A percentile compares a stretch with the other conserved stretches of the same genome.
These are phyloP conservation scores for Fusarium verrucosum DNA, from an alignment of 2,329 filamentous ascomycete genomes.

Conservation along the genomic window DNA sequence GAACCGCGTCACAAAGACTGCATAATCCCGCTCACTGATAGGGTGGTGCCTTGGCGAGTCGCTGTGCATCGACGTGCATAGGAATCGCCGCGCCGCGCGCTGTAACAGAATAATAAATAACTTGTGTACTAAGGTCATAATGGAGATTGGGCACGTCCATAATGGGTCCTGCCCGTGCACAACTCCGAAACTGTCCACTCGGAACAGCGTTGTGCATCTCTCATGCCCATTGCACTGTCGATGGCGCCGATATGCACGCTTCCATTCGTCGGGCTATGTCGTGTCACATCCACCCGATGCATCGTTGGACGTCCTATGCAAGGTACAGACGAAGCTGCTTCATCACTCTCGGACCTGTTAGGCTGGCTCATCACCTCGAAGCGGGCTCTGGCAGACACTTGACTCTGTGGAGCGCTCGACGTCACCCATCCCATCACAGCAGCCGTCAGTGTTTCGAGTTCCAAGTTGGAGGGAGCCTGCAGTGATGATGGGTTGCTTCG, in stretches of 20 bases:
- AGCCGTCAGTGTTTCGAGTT: slow-evolving; percentile 14
- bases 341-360: slow-evolving; percentile 14
- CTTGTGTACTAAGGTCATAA: slow-evolving; percentile 16
- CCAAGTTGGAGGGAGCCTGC: slow-evolving; percentile 33
- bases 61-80: slow-evolving; percentile 34
- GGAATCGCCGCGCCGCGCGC: slow-evolving; percentile 34
- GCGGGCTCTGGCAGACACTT: slow-evolving; percentile 27
- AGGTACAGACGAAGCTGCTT: slow-evolving; percentile 42
- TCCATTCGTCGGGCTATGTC: slow-evolving; percentile 45
- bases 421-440: slow-evolving; percentile 34
- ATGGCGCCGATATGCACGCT: slow-evolving; percentile 43
- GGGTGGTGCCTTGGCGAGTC: slow-evolving; percentile 37
- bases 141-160: slow-evolving; percentile 24
- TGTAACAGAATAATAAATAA: slow-evolving; percentile 27
- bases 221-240: slow-evolving; percentile 19
- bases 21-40: slow-evolving; percentile 49
- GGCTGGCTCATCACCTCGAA: slow-evolving; percentile 30
- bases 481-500: slow-evolving; percentile 23
- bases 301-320: slow-evolving; percentile 41
- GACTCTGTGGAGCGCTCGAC: slow-evolving; percentile 37
- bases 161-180: slow-evolving; percentile 39
- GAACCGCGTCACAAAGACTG: slow-evolving; percentile 49
- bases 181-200: slow-evolving; percentile 41
- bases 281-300: slow-evolving; percentile 44
- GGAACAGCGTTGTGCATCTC: slow-evolving; percentile 39